Base-by-base conservation (phyloP, 495 filamentous ascomycete genomes). In the Aspergillus haitiensis region DNA sequence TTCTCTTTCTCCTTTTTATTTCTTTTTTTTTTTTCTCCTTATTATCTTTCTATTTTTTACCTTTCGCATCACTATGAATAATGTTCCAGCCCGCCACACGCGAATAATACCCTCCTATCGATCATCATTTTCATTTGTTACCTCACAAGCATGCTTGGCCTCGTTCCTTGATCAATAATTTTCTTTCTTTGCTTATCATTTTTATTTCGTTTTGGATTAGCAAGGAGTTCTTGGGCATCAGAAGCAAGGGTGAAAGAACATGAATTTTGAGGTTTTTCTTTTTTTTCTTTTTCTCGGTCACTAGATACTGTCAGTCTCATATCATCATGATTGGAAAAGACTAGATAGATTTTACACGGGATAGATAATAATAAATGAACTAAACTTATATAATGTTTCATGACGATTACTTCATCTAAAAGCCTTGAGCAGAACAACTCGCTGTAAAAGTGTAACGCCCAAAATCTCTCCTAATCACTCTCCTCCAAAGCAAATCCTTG, bases 151-250 rank as follows among this genome's bases (percentile, higher is more conserved):
- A 51, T 51, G 48, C 32, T 18, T 7, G 21, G 48, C 48, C 48
- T 51, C 48, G 48, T 51, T 48, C 51, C 52, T 49, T 55, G 8
- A 45, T 27, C 21, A 11, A 33, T 51, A 51, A n/a, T 34, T 34
- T 61, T 44, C 33, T 55, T 50, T 27, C 15, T 53, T 57, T 5
- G 15, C 16, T 27, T 27, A 18, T 39, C 13, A 8, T 37, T 37
- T 27, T 50, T 42, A 0, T 51, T 40, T 27, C 12, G 15, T 35
- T 35, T 49, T 46, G 51, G 50, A 32, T 65, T 61, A 65, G 63
- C 63, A 45, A 61, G 63, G 63, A 46, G 63, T 65, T 65, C 47
- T 64, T 47, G 58, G 58, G 59, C 59, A 61, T 60, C 36, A 50
- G 45, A 63, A 42, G 62, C 62, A 64, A 59, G 56, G 56, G 56